Percentiles rank a stretch among this genome's conserved stretches.
Conservation (phyloP, 495 filamentous ascomycete genomes). For the Hypoxylon subgilvum region DNA sequence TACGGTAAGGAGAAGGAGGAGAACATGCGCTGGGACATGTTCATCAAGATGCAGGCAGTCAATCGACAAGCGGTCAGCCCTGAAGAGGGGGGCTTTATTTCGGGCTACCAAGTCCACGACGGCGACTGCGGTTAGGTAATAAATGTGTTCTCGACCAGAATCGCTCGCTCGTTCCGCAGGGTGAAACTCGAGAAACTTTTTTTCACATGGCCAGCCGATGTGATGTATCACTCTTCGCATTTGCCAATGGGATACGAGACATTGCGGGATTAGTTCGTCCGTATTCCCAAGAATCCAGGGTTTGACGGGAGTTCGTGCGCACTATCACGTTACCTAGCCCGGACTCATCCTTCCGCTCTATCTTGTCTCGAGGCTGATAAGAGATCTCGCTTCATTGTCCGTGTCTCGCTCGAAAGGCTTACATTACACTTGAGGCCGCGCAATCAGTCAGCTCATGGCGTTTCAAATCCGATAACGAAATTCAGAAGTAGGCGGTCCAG, state of each 20-base stretch:
- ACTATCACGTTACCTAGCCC: constrained; percentile 2
- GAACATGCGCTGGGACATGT: too few species aligned
- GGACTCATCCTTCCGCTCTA: background rate
- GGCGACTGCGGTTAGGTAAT: constrained; percentile 28
- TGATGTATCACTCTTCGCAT: background rate
- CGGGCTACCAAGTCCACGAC: constrained; percentile 13
- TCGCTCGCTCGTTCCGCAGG: background rate
- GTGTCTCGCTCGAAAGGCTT: constrained; percentile 1
- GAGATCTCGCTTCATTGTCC: background rate
- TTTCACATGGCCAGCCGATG: background rate
- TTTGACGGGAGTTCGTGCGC: background rate
- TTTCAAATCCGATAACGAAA: too few species aligned
- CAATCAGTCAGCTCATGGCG: constrained; percentile 4
- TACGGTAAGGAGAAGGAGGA: too few species aligned
- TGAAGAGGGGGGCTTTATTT: constrained; percentile 14
- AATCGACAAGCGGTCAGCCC: constrained; percentile 34
- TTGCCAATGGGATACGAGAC: constrained; percentile 9
- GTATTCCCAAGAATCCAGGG: background rate
- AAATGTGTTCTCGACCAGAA: constrained; percentile 6
- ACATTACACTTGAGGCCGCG: constrained; percentile 7
- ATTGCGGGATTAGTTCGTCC: constrained; percentile 10
- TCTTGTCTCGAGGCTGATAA: background rate
- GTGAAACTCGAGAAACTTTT: too few species aligned
- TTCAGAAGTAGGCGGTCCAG: background rate
- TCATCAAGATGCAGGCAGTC: constrained; percentile 6